Percentiles rank a stretch among this genome's conserved stretches.
These are phyloP conservation scores for Camellia oleifera DNA, from an alignment of 179 eudicot species.

Conservation along the genomic window DNA sequence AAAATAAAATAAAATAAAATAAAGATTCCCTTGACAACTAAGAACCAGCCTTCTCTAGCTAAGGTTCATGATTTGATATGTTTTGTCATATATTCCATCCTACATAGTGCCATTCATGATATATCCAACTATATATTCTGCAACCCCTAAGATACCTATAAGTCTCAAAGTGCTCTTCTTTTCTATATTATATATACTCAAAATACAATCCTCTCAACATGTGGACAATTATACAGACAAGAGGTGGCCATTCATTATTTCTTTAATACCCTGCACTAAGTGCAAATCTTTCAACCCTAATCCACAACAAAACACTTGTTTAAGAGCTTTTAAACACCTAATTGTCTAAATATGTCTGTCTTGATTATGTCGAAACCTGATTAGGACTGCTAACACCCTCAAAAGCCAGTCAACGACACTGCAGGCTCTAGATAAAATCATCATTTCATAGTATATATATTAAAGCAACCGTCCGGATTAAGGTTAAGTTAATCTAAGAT, in stretches of 20 bases:
- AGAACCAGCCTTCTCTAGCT: not conserved
- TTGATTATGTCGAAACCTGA: not conserved
- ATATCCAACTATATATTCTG: not conserved
- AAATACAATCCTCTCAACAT: not conserved
- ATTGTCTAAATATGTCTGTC: not conserved
- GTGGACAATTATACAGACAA: not conserved
- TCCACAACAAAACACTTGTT: not conserved
- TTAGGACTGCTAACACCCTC: not conserved
- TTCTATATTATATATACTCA: not conserved
- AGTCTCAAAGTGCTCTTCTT: not conserved
- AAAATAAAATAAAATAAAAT: not conserved
- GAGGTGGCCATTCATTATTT: not conserved
- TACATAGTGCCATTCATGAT: not conserved
- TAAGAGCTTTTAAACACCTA: not conserved
- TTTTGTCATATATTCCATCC: not conserved
- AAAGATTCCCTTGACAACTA: not conserved
- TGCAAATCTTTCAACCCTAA: not conserved
- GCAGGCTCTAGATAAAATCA: not conserved
- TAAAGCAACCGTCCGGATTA: not conserved
- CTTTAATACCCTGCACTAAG: not conserved
- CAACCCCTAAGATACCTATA: not conserved
- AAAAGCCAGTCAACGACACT: not conserved
- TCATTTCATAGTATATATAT: not conserved
- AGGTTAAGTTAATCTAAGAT: not conserved
- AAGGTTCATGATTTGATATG: not conserved